Conservation (phyloP, 441 rosid genomes). For the Cnidoscolus chayamansa region DNA sequence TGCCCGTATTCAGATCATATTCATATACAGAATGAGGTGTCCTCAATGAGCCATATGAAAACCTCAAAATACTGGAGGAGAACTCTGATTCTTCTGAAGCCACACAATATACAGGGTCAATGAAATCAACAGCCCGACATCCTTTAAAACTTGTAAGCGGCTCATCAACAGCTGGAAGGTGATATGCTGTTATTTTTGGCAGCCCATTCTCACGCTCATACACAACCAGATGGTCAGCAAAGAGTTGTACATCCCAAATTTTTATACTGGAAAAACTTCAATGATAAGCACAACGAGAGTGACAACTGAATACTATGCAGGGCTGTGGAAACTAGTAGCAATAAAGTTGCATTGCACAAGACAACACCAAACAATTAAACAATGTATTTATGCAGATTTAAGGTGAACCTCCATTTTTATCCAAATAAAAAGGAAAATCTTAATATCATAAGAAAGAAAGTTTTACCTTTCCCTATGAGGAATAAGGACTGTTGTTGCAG, state of each 20-base stretch:
- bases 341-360: background rate
- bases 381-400: background rate
- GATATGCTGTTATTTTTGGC: constrained; percentile 52
- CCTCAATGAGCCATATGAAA: constrained; percentile 73
- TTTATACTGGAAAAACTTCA: constrained; percentile 49
- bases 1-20: constrained; percentile 72
- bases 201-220: constrained; percentile 76
- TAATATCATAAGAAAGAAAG: constrained; percentile 6
- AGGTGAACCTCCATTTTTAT: background rate
- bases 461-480: constrained; percentile 79
- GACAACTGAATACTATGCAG: background rate
- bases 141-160: constrained; percentile 56
- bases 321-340: constrained; percentile 2
- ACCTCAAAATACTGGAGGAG: constrained; percentile 66
- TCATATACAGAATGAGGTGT: constrained; percentile 75
- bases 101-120: constrained; percentile 65
- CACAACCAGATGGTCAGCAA: constrained; percentile 66
- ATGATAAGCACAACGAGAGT: constrained; percentile 9
- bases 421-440: constrained; percentile 7
- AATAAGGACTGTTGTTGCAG: constrained; percentile 58
- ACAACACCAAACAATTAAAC: background rate
- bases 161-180: constrained; percentile 66
- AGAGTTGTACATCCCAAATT: constrained; percentile 69
- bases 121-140: constrained; percentile 60
- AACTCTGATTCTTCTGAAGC: constrained; percentile 51